Base-by-base conservation (phyloP, 345 rosid genomes). In the Corchorus capsularis region DNA sequence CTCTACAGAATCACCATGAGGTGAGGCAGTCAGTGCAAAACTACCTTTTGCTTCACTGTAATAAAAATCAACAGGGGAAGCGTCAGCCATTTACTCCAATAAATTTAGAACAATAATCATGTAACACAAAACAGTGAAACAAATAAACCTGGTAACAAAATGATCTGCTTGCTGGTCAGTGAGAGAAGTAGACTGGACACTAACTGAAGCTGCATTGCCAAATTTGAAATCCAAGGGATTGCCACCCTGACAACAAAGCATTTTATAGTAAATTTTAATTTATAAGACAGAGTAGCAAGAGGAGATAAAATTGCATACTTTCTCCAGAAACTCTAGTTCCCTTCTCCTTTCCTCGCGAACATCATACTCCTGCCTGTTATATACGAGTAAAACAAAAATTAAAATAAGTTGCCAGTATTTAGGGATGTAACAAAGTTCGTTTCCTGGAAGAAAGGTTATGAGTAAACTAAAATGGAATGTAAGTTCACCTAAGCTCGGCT, bases 181-280 rank as follows among this genome's bases (percentile, higher is more conserved):
- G 75, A 90, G 86, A 73, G 99, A 96, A 43, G 98, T 91, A 75
- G 99, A 96, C 85, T 96, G 99, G 84, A 92, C 89, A 80, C 98
- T 92, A 75, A 82, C 86, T 8, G 98, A 92, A 76, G 94, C 85
- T 77, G 86, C 88, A 83, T 85, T 84, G 72, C 87, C 90, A 83
- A 89, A 91, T 86, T 91, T 94, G 80, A 92, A 96, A 83, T 96
- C 99, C 87, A 96, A 87, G 66, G 99, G 99, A 88, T 96, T 90
- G 77, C 99, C 99, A 45, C 99, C 98, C 99, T 96, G 88, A 78
- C 80, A 79, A 79, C 12, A 82, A 81, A 45, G 64, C 77, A 59
- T 65, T 46, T 74, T 71, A 47, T 56, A 46, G 69, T 52, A 56
- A 63, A 63, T 63, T 49, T 50, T 52, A 52, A 82, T 61, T 41